Conservation (phyloP, 1,284 basidiomycete genomes). For the Ceratobasidium sp. region DNA sequence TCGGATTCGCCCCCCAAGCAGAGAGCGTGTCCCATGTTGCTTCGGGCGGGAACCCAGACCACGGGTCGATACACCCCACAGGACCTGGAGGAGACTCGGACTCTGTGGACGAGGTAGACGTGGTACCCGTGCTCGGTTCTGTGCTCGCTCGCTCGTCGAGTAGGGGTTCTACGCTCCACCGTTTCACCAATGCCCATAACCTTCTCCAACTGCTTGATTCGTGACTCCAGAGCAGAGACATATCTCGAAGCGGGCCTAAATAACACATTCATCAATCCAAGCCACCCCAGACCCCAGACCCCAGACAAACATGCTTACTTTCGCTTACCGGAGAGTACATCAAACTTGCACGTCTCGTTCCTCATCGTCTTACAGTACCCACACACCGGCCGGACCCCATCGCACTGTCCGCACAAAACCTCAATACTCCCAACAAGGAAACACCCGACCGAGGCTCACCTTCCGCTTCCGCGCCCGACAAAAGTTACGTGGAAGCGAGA, state of each 20-base stretch:
- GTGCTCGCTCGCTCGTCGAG: too few relatives aligned
- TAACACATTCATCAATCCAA: too few relatives aligned
- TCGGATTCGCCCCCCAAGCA: too few relatives aligned
- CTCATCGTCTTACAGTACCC: conserved; percentile 32
- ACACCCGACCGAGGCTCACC: neutral
- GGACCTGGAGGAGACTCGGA: too few relatives aligned
- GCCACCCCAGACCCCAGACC: too few relatives aligned
- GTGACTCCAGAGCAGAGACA: conserved; percentile 22
- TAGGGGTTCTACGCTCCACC: too few relatives aligned
- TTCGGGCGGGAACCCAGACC: too few relatives aligned
- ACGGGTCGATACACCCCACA: too few relatives aligned
- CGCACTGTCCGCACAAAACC: neutral
- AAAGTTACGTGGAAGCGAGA: conserved; percentile 37
- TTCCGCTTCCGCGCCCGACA: conserved; percentile 35
- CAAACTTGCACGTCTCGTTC: conserved; percentile 20
- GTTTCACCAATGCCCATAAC: too few relatives aligned
- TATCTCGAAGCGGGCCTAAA: conserved; percentile 21
- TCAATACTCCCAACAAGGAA: neutral
- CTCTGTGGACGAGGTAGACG: too few relatives aligned
- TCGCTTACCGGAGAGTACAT: conserved; percentile 28
- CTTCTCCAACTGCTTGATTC: conserved; percentile 31
- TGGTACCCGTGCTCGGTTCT: too few relatives aligned
- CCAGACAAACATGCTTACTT: conserved; percentile 7
- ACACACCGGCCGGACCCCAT: conserved; percentile 27
- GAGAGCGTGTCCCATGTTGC: too few relatives aligned